Conservation (phyloP, 2,329 filamentous ascomycete genomes). For the Colletotrichum spinosum region DNA sequence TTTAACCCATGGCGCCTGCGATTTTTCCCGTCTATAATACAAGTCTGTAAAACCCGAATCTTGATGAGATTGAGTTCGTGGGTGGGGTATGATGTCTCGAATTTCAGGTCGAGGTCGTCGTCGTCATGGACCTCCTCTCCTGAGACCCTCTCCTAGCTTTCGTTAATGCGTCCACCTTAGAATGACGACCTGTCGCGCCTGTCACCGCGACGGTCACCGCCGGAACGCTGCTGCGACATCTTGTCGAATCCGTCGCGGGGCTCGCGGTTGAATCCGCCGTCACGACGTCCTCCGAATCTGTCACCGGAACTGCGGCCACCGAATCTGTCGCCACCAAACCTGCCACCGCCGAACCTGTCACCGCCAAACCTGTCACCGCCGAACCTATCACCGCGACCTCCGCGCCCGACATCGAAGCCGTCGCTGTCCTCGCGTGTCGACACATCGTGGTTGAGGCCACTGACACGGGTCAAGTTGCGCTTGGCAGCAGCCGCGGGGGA, state of each 20-base stretch:
- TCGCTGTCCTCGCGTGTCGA: slow-evolving; percentile 13
- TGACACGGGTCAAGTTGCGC: slow-evolving; percentile 45
- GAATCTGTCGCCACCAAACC: slow-evolving; percentile 21
- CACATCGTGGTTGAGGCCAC: slow-evolving; percentile 46
- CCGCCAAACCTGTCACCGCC: slow-evolving; percentile 34
- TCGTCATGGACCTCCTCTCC: slow-evolving; percentile 1
- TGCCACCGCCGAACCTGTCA: slow-evolving; percentile 22
- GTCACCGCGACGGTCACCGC: slow-evolving; percentile 17
- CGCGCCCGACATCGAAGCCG: slow-evolving; percentile 7
- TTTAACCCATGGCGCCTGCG: slow-evolving; percentile 19
- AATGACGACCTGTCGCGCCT: neutral
- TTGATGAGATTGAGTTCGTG: neutral
- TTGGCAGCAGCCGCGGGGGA: slow-evolving; percentile 40
- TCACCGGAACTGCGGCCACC: slow-evolving; percentile 29
- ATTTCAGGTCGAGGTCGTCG: slow-evolving; percentile 10
- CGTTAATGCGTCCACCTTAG: neutral
- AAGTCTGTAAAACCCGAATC: neutral
- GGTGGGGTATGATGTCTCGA: slow-evolving; percentile 20
- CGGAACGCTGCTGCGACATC: slow-evolving; percentile 23
- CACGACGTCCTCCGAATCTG: slow-evolving; percentile 32
- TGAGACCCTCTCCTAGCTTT: neutral
- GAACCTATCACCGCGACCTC: slow-evolving; percentile 24
- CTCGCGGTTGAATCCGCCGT: slow-evolving; percentile 20
- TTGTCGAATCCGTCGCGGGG: slow-evolving; percentile 29
- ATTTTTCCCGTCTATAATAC: slow-evolving; percentile 26